Conservation (phyloP, 495 filamentous ascomycete genomes). For the Aspergillus ostianus region DNA sequence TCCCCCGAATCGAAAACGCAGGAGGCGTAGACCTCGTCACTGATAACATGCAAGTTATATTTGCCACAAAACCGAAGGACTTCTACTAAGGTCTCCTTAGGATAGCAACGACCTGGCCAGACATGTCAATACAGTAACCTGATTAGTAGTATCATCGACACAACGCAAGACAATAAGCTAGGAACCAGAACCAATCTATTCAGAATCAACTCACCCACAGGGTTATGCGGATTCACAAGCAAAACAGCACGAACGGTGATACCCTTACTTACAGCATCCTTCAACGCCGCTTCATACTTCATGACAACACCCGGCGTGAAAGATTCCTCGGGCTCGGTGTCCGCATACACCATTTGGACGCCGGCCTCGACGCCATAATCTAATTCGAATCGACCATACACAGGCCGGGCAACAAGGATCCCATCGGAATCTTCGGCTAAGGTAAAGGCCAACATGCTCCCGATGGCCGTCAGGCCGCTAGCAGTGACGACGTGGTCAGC, state of each 20-base stretch:
- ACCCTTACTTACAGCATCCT: slow-evolving; percentile 15
- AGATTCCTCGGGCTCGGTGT: slow-evolving; percentile 28
- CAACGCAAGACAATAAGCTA: no score
- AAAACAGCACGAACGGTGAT: slow-evolving; percentile 25
- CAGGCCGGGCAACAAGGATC: slow-evolving; percentile 41
- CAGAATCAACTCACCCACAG: slow-evolving; percentile 29
- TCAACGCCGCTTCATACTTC: slow-evolving; percentile 33
- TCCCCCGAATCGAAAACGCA: slow-evolving; percentile 45
- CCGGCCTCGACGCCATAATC: slow-evolving; percentile 37
- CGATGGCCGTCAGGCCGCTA: slow-evolving; percentile 35
- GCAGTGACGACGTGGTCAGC: slow-evolving; percentile 35
- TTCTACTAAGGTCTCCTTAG: slow-evolving; percentile 42
- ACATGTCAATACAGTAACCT: no score
- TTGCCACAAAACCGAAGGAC: slow-evolving; percentile 53
- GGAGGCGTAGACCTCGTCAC: slow-evolving; percentile 61
- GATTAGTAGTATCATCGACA: no score
- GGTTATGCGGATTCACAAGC: slow-evolving; percentile 46
- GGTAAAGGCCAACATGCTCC: slow-evolving; percentile 39
- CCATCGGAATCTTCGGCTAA: slow-evolving; percentile 46
- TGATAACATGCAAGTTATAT: slow-evolving; percentile 56
- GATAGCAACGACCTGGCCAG: slow-evolving; percentile 49
- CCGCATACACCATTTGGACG: slow-evolving; percentile 37
- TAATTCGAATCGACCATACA: slow-evolving; percentile 41
- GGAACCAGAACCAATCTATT: background rate
- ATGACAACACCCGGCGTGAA: slow-evolving; percentile 27